Evolutionary conservation across 371 early-diverging fungal species (phyloP), one percentile per base, ranked within the genome.

Genomic region (Coemansia sp.): DNA sequence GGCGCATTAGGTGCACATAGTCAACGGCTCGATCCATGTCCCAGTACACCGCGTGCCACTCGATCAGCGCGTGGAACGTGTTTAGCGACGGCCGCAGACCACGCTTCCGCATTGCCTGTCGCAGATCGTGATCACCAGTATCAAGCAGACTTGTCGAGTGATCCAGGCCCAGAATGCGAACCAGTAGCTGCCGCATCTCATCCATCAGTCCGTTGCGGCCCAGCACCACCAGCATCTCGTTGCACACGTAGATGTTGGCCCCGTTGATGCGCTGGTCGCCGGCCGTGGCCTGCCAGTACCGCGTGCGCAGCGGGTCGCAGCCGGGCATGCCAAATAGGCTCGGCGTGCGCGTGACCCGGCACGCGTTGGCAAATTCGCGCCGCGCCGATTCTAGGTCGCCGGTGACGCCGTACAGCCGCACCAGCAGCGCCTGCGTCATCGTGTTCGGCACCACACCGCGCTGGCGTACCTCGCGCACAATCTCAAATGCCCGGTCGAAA

Each of bases 221-320:
- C 12, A 80, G 67, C 20, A 81, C 81, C 26, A 78, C 72, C 68
- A 82, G 72, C 65, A 82, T 78, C 30, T 56, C 78, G 57, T 78
- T 81, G 56, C 69, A 77, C 1, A 60, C 55, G 16, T 59, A 36
- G 10, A 65, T 52, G 47, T 68, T 67, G 26, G 68, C 66, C 8
- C 65, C 63, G 42, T 49, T 41, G 34, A 53, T 30, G 0, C 61
- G 36, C 11, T n/a, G 12, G 6, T 65, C 69, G 5, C 45, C 35
- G 5, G 48, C 34, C 1, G 48, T 48, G 31, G 57, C 54, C 9
- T 60, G 20, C 66, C 66, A 66, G 30, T 66, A 66, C 48, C 6
- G 6, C 20, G 14, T 34, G 1, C 16, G 3, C 12, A 12, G 33
- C 30, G 11, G 14, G 39, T 20, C 12, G 4, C 26, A 26, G 26